phyloP scores from a whole-genome alignment of 306 rosid genomes.

The Psophocarpus tetragonolobus region DNA sequence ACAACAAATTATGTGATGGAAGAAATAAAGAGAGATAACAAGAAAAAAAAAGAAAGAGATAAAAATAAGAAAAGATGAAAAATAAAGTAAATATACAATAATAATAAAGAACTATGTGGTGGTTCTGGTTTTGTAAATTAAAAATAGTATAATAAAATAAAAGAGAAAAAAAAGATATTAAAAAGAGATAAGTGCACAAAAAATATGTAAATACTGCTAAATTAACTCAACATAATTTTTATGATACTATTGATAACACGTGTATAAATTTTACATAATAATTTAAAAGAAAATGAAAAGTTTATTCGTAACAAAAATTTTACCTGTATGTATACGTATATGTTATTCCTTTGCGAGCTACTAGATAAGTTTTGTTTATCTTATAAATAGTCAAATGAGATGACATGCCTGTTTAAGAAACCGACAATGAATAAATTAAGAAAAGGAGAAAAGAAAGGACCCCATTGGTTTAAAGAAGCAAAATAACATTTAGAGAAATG shows the following conservation, averaged over 20 bases:
- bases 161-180: no score
- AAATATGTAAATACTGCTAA: no score
- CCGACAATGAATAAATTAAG: slow-evolving; percentile 4
- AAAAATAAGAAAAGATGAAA: no score
- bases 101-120: no score
- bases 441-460: slow-evolving; percentile 8
- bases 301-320: background rate
- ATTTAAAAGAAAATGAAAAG: background rate
- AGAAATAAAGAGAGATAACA: no score
- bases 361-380: slow-evolving; percentile 1
- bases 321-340: background rate
- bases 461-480: slow-evolving; percentile 26
- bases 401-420: slow-evolving; percentile 30
- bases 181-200: no score
- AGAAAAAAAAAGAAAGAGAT: no score
- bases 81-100: no score
- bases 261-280: background rate
- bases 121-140: no score
- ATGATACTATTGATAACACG: background rate
- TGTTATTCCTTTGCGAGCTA: background rate
- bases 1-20: no score
- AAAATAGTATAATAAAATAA: no score
- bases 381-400: slow-evolving; percentile 30
- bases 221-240: no score
- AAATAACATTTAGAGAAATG: slow-evolving; percentile 36